phyloP scores from a whole-genome alignment of 495 filamentous ascomycete species.

The Penicillium goetzii region DNA sequence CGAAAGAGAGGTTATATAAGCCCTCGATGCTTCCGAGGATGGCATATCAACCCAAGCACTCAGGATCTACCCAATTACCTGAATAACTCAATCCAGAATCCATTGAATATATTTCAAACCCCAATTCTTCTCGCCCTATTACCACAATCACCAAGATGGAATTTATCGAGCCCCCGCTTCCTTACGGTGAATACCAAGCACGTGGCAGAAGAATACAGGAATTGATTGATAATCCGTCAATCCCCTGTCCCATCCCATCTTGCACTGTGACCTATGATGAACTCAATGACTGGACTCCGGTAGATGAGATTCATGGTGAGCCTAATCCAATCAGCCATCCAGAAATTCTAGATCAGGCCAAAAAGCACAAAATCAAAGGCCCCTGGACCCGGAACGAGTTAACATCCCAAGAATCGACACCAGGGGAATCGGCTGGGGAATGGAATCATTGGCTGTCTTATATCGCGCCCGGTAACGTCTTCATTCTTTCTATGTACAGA shows the following conservation, averaged over 20 bases:
- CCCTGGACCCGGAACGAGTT: not conserved
- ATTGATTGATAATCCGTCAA: not conserved
- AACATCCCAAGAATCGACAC: too few species aligned
- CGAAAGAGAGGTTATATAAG: not conserved
- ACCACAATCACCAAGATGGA: not conserved
- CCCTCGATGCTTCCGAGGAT: not conserved
- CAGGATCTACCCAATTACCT: not conserved
- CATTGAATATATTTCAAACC: not conserved
- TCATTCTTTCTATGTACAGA: not conserved
- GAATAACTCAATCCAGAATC: not conserved
- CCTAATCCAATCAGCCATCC: not conserved
- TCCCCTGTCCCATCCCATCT: not conserved
- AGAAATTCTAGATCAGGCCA: not conserved
- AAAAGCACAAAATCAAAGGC: not conserved
- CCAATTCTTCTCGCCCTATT: not conserved
- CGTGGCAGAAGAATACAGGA: not conserved
- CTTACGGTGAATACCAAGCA: not conserved
- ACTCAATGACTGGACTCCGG: not conserved
- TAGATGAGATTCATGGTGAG: not conserved
- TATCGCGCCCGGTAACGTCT: not conserved
- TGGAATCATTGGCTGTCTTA: not conserved
- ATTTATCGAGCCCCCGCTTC: not conserved
- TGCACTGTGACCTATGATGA: not conserved
- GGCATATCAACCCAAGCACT: not conserved
- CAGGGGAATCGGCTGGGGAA: not conserved